A percentile compares a stretch with the other conserved stretches of the same genome.
phyloP scores from a whole-genome alignment of 192 early-diverging fungal genomes.

The Pecoramyces ruminantium region DNA sequence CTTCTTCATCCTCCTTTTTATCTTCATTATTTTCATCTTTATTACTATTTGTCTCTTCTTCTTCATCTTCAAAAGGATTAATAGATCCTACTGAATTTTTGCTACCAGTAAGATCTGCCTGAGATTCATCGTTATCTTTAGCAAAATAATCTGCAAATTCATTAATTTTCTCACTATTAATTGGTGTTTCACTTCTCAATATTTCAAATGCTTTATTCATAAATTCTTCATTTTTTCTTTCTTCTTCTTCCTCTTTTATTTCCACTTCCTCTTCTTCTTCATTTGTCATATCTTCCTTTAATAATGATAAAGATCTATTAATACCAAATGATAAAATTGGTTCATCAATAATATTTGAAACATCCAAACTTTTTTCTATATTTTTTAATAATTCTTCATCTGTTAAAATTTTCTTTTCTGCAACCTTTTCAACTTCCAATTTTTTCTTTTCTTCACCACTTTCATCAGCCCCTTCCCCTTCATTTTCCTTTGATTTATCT shows the following conservation, averaged over 20 bases:
- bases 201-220: constrained; percentile 24
- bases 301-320: background rate
- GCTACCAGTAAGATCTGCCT: constrained; percentile 4
- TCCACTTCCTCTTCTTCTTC: background rate
- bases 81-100: background rate
- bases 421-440: background rate
- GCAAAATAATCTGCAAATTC: constrained; percentile 16
- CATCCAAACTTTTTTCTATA: background rate
- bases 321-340: background rate
- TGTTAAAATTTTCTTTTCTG: background rate
- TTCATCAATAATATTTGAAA: background rate
- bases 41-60: constrained; percentile 12
- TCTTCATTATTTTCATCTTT: constrained; percentile 16
- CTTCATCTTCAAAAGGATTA: constrained; percentile 9
- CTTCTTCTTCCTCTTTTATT: constrained; percentile 41
- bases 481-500: constrained; percentile 21
- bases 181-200: constrained; percentile 17
- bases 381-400: background rate
- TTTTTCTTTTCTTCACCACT: background rate
- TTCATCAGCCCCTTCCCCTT: constrained; percentile 19
- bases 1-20: constrained; percentile 1
- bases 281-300: background rate
- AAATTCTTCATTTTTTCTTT: constrained; percentile 52
- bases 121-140: constrained; percentile 29
- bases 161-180: constrained; percentile 9